Evolutionary conservation across 768 basidiomycete species (phyloP), one percentile per base, ranked within the genome.

Genomic region (Thelephora aurantiotincta): DNA sequence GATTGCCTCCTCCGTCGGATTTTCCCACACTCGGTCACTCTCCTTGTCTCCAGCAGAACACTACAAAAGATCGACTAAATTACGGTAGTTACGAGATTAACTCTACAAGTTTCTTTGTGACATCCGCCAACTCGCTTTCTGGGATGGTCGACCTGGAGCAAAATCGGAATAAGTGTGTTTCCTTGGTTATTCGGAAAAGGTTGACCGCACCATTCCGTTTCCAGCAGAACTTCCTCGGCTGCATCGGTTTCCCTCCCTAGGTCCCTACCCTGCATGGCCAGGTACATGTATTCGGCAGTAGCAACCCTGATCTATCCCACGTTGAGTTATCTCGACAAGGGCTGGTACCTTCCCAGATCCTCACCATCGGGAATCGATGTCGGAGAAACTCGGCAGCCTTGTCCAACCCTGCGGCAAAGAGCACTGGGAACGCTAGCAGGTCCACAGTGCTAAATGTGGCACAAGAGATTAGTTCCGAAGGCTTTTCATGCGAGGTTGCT

Each of bases 241-340:
- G 72, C 75, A 34, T 80, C 78, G 7, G 77, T 77, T 13, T 85
- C 82, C 48, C 68, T 62, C 0, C 71, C 78, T 7, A 83, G 57
- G 53, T 87, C 86, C 42, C 70, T 70, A 54, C 76, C 76, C 59
- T 90, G 85, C 33, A 93, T 61, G 13, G 77, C 70, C 22, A 88
- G 66, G 58, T 91, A 96, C 6, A 96, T 61, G 52, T 82, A 76
- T 60, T 94, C 92, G 2, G 89, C 86, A 1, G 86, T 79, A 50
- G 80, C 77, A 9, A 79, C 71, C 48, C 92, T 80, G 48, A 92
- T 69, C 90, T 94, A 50, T 23, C 16, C 9, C 16, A 14, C 9
- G 18, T 9, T 22, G 22, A 16, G 22, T 18, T n/a, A 41, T 14
- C 22, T 22, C 16, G 7, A 16, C 16, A 18, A 16, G 9, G 14